Evolutionary conservation across 805 yeast species (phyloP).

Genomic region (Suhomyces sp.): DNA sequence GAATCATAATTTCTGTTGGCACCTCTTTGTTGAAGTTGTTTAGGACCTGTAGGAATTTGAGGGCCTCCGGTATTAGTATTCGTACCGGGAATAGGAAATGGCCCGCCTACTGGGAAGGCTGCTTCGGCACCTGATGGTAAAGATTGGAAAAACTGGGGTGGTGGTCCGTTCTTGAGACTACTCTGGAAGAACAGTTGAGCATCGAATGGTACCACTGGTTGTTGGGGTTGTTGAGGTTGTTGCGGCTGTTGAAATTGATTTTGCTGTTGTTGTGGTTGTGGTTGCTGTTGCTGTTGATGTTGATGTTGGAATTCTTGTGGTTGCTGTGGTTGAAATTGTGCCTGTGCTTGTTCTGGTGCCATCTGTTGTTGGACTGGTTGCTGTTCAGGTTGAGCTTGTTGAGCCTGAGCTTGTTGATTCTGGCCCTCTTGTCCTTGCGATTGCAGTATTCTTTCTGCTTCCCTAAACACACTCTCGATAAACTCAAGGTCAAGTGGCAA

Average conservation of each 20-base stretch:
- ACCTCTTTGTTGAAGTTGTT: constrained; percentile 7
- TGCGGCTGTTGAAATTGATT: too few relatives aligned
- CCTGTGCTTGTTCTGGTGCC: constrained; percentile 10
- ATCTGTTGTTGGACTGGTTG: constrained; percentile 8
- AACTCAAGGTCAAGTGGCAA: constrained; percentile 58
- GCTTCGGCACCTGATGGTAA: constrained; percentile 1
- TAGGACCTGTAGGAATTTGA: constrained; percentile 12
- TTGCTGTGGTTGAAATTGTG: constrained; percentile 9
- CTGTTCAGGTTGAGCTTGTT: constrained; percentile 11
- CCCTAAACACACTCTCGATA: constrained; percentile 56
- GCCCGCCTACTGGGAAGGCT: not conserved
- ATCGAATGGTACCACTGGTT: constrained; percentile 1
- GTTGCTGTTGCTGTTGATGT: constrained; percentile 2
- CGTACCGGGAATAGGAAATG: too few relatives aligned
- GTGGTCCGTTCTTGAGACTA: constrained; percentile 2
- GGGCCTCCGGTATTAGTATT: too few relatives aligned
- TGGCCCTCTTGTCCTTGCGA: constrained; percentile 10
- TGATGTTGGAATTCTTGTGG: constrained; percentile 6
- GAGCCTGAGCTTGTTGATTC: constrained; percentile 13
- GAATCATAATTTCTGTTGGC: constrained; percentile 6
- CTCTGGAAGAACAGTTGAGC: constrained; percentile 2
- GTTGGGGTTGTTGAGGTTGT: constrained; percentile 3
- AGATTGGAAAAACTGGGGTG: constrained; percentile 3
- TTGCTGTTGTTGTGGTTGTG: constrained; percentile 2
- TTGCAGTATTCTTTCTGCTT: constrained; percentile 49